Conservation (phyloP, 805 yeast species). For the Hanseniaspora valbyensis region DNA sequence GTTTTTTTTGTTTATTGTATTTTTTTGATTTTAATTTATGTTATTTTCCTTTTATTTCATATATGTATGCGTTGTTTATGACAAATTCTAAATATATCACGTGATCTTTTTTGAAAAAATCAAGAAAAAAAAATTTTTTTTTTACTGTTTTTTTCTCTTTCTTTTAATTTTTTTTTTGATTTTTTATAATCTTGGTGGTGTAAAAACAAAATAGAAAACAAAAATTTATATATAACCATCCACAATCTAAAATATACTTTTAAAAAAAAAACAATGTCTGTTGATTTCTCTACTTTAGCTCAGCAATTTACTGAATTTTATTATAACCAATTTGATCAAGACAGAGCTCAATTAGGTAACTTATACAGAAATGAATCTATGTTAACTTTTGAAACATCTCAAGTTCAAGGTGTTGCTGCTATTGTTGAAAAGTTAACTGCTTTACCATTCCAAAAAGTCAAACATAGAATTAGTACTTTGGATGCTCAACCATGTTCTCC, state of each 20-base stretch:
- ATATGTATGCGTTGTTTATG: slow-evolving; percentile 7
- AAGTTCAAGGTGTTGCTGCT: slow-evolving; percentile 85
- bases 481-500: slow-evolving; percentile 98
- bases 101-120: slow-evolving; percentile 21
- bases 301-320: slow-evolving; percentile 87
- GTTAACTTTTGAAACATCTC: slow-evolving; percentile 92
- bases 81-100: slow-evolving; percentile 17
- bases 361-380: slow-evolving; percentile 93
- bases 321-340: slow-evolving; percentile 88
- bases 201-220: neutral
- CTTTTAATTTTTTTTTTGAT: too few species aligned
- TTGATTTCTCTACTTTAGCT: slow-evolving; percentile 40
- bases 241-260: neutral
- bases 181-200: too few species aligned
- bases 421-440: slow-evolving; percentile 86
- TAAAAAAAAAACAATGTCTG: slow-evolving; percentile 23
- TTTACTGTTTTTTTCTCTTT: too few species aligned
- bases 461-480: slow-evolving; percentile 84
- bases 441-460: slow-evolving; percentile 85
- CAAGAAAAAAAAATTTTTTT: neutral
- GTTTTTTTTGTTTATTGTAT: too few species aligned
- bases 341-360: slow-evolving; percentile 84
- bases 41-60: too few species aligned
- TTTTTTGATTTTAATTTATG: too few species aligned
- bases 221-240: neutral